Conservation (phyloP, 2,329 filamentous ascomycete genomes). For the Aspergillus clavatus region DNA sequence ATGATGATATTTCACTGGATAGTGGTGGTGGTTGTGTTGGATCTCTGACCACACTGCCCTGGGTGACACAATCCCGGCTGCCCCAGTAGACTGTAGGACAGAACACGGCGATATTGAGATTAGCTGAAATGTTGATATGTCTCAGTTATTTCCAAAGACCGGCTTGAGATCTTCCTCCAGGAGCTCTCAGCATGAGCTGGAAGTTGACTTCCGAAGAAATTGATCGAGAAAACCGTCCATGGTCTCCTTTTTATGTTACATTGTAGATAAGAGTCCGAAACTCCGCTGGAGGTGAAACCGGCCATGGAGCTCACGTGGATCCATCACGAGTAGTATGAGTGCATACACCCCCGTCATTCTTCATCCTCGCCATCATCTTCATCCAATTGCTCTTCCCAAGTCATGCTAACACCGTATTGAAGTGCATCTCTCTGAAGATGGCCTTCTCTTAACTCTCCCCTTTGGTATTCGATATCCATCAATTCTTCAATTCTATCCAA, state of each 20-base stretch:
- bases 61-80: not conserved
- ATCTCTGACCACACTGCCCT: not conserved
- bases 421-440: too few relatives aligned
- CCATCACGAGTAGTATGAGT: not conserved
- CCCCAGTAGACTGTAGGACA: not conserved
- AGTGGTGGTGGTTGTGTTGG: not conserved
- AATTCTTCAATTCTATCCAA: too few relatives aligned
- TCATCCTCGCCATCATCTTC: too few relatives aligned
- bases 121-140: not conserved
- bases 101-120: not conserved
- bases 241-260: too few relatives aligned
- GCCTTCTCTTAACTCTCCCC: too few relatives aligned
- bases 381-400: too few relatives aligned
- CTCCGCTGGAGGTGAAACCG: not conserved
- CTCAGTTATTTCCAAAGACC: not conserved
- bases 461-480: too few relatives aligned
- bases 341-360: too few relatives aligned
- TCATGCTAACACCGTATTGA: too few relatives aligned
- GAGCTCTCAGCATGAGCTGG: not conserved
- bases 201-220: not conserved
- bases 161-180: not conserved
- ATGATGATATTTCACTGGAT: constrained; percentile 12
- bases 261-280: not conserved
- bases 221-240: too few relatives aligned
- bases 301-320: not conserved